These are phyloP conservation scores for Ogataea dorogensis DNA, from an alignment of 805 yeast species.

Conservation along the genomic window DNA sequence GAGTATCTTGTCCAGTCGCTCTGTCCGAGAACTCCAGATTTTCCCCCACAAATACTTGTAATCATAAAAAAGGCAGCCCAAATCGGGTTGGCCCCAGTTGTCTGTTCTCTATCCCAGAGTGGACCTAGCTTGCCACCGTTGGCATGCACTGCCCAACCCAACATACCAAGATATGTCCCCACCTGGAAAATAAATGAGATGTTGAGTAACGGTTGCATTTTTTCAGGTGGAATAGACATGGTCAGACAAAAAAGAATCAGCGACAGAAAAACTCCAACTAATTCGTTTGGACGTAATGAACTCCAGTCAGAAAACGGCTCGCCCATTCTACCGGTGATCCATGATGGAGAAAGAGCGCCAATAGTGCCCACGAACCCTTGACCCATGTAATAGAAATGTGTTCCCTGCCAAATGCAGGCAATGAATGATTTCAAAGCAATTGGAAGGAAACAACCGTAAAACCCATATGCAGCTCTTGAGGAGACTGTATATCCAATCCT, in stretches of 20 bases:
- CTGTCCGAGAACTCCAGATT: conserved; percentile 41
- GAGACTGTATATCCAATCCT: conserved; percentile 50
- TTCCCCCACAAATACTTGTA: conserved; percentile 39
- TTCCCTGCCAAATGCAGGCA: conserved; percentile 45
- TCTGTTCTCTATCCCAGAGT: conserved; percentile 19
- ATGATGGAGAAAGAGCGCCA: conserved; percentile 39
- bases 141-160: conserved; percentile 30
- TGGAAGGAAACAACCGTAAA: conserved; percentile 44
- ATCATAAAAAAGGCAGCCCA: conserved; percentile 45
- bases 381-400: conserved; percentile 48
- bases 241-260: conserved; percentile 43
- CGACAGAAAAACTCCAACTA: conserved; percentile 34
- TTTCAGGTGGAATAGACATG: conserved; percentile 35
- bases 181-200: conserved; percentile 27
- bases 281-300: conserved; percentile 39
- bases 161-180: conserved; percentile 26
- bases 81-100: conserved; percentile 26
- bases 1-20: conserved; percentile 43
- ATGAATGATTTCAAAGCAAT: conserved; percentile 43
- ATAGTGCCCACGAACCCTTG: conserved; percentile 40
- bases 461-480: conserved; percentile 45
- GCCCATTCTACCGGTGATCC: conserved; percentile 28
- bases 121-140: conserved; percentile 36
- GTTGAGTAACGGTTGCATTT: conserved; percentile 27
- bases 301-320: conserved; percentile 27